Conservation (phyloP, 1,139 yeast genomes). For the Entelexis paramagnoliae region DNA sequence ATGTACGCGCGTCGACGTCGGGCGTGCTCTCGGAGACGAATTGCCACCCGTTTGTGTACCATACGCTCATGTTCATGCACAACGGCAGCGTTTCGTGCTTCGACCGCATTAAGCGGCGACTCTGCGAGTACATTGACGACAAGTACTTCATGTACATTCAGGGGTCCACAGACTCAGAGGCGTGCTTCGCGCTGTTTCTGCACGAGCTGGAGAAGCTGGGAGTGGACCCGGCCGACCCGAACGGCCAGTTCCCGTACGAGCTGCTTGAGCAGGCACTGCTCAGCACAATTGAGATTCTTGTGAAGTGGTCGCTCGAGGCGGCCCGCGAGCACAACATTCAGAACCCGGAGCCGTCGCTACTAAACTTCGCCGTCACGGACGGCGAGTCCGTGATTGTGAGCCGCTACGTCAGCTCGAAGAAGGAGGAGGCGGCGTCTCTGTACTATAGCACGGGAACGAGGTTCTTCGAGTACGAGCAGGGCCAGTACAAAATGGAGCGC, state of each 20-base stretch:
- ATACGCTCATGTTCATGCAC: conserved; percentile 90
- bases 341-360: conserved; percentile 62
- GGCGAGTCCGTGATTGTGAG: conserved; percentile 83
- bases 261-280: conserved; percentile 58
- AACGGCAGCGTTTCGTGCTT: conserved; percentile 85
- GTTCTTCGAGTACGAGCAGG: conserved; percentile 78
- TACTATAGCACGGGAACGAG: conserved; percentile 91
- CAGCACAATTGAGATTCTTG: conserved; percentile 61
- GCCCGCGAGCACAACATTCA: conserved; percentile 27
- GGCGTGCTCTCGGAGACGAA: conserved; percentile 90
- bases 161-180: conserved; percentile 93
- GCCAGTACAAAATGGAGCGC: conserved; percentile 84
- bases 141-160: conserved; percentile 70
- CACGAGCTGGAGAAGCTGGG: conserved; percentile 73
- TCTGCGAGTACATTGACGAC: conserved; percentile 66
- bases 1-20: conserved; percentile 91
- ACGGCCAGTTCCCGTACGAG: conserved; percentile 46
- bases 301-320: conserved; percentile 54
- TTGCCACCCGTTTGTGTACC: conserved; percentile 86
- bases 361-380: conserved; percentile 92
- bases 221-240: conserved; percentile 46
- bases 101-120: conserved; percentile 55
- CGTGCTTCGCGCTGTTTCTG: conserved; percentile 80
- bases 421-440: conserved; percentile 91
- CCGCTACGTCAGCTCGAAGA: conserved; percentile 75